Percentiles rank a stretch among this genome's conserved stretches.
Conservation (phyloP, 352 stramenopile genomes). For the Phytophthora ohioensis region DNA sequence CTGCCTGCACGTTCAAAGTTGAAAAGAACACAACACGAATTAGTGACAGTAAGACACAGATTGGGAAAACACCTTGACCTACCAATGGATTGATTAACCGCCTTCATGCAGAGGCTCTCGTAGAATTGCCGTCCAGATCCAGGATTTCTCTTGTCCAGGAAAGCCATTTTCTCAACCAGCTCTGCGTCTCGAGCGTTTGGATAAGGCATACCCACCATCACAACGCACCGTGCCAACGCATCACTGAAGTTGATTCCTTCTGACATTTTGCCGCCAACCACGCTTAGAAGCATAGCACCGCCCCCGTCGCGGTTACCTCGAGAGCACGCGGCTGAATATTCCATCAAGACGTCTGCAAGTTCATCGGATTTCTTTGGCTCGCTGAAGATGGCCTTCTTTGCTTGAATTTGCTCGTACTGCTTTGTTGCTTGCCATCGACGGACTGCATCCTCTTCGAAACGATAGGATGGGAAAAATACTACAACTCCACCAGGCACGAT, state of each 20-base stretch:
- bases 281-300: conserved; percentile 94
- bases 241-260: conserved; percentile 99
- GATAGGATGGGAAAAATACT: conserved; percentile 98
- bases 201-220: conserved; percentile 99
- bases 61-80: conserved; percentile 18
- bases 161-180: conserved; percentile 97
- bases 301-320: conserved; percentile 28
- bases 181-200: conserved; percentile 96
- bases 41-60: conserved; percentile 11
- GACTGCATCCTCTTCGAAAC: conserved; percentile 93
- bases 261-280: conserved; percentile 99
- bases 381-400: conserved; percentile 93
- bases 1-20: conserved; percentile 56
- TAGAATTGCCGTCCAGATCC: conserved; percentile 94
- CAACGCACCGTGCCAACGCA: conserved; percentile 96
- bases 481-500: conserved; percentile 96
- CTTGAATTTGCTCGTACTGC: conserved; percentile 84
- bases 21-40: conserved; percentile 9
- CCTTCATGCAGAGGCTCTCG: conserved; percentile 98
- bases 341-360: conserved; percentile 87
- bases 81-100: conserved; percentile 99
- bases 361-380: conserved; percentile 96
- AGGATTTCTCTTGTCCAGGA: conserved; percentile 76
- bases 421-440: conserved; percentile 87
- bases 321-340: conserved; percentile 84